phyloP scores from a whole-genome alignment of 805 yeast species.

The Cyberlindnera mrakii region DNA sequence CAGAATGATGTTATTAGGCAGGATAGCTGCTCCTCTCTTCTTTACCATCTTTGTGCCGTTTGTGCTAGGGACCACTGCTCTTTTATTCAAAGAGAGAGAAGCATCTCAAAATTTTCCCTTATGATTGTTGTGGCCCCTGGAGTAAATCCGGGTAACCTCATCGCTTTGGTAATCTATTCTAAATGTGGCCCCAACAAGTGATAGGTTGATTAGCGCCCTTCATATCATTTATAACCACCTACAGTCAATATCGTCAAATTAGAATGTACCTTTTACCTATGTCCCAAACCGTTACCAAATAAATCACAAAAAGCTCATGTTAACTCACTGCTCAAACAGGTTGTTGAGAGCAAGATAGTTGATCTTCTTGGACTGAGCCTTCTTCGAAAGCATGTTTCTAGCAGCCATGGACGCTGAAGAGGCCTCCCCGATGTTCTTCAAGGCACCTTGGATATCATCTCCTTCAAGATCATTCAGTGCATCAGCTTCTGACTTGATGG shows the following conservation, averaged over 20 bases:
- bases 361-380: conserved; percentile 80
- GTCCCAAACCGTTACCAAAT: neutral
- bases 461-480: conserved; percentile 27
- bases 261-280: neutral
- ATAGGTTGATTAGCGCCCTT: no score
- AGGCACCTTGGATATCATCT: conserved; percentile 34
- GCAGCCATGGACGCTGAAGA: conserved; percentile 73
- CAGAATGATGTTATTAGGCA: conserved; percentile 88
- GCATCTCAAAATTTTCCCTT: neutral
- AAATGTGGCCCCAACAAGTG: no score
- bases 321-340: conserved; percentile 26
- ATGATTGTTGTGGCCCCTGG: neutral
- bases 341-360: conserved; percentile 78
- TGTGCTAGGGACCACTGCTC: neutral
- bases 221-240: no score
- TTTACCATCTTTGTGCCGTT: conserved; percentile 56
- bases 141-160: conserved; percentile 12
- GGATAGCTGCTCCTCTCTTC: conserved; percentile 83
- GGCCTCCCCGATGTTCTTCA: conserved; percentile 37
- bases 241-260: no score
- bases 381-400: conserved; percentile 65
- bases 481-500: conserved; percentile 22
- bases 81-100: neutral
- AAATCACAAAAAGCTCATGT: neutral
- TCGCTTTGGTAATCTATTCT: conserved; percentile 13